Evolutionary conservation across 2,329 filamentous ascomycete genomes (phyloP).

Genomic region (Parastagonospora avenae): DNA sequence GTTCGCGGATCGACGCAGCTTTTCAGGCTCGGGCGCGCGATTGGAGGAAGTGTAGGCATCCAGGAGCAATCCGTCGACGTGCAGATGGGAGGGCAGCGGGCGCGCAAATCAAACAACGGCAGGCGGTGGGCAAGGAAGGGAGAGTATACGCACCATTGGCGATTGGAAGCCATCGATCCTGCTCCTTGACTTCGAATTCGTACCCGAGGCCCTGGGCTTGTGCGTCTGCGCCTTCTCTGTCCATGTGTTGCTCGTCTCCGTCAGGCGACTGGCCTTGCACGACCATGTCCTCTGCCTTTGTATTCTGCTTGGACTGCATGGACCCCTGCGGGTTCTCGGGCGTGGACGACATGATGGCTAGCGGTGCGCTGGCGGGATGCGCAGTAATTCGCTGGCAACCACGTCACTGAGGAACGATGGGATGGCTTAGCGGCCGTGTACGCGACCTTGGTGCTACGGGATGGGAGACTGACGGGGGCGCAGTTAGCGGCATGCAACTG

Average conservation of each 20-base stretch:
- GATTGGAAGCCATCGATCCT: conserved; percentile 99
- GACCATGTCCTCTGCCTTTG: conserved; percentile 52
- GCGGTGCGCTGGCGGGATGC: conserved; percentile 45
- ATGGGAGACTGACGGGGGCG: conserved; percentile 26
- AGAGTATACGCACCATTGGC: conserved; percentile 89
- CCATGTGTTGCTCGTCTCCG: conserved; percentile 86
- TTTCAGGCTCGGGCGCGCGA: conserved; percentile 53
- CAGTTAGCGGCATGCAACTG: conserved; percentile 43
- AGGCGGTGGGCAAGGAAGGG: conserved; percentile 30
- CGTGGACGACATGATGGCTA: conserved; percentile 78
- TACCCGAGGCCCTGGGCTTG: conserved; percentile 76
- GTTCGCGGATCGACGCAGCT: conserved; percentile 54
- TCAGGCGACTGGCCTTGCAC: conserved; percentile 93
- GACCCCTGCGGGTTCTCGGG: conserved; percentile 79
- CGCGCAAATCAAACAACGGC: conserved; percentile 46
- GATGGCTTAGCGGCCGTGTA: conserved; percentile 41
- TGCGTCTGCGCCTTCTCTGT: conserved; percentile 77
- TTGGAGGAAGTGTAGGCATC: conserved; percentile 49
- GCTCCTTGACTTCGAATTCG: conserved; percentile 99
- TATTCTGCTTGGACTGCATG: conserved; percentile 22
- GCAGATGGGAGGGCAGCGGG: conserved; percentile 35
- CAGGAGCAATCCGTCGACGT: conserved; percentile 52
- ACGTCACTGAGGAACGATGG: conserved; percentile 44
- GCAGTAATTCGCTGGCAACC: conserved; percentile 47
- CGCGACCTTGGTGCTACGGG: conserved; percentile 43